Evolutionary conservation across 2,329 filamentous ascomycete species (phyloP).

Genomic region (Drechslerella stenobrocha): DNA sequence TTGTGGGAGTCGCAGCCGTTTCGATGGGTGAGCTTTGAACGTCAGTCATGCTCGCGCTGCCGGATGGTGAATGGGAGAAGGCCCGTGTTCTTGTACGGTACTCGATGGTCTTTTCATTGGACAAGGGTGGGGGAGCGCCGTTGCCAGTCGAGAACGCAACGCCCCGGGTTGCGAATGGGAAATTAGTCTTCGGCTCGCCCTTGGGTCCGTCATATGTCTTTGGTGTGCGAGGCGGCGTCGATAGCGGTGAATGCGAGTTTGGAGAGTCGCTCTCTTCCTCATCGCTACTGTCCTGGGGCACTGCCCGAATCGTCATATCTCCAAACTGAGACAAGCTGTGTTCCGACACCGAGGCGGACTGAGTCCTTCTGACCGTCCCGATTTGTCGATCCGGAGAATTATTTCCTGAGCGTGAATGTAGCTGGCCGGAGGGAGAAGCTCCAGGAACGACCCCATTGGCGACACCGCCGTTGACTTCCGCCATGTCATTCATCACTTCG

Average conservation of each 20-base stretch:
- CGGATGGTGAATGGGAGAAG: constrained; percentile 34
- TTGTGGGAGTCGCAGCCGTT: constrained; percentile 8
- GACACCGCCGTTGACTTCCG: constrained; percentile 23
- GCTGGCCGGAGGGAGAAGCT: constrained; percentile 11
- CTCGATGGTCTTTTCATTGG: constrained; percentile 32
- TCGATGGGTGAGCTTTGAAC: constrained; percentile 1
- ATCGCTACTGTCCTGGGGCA: constrained; percentile 18
- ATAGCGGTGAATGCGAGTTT: constrained; percentile 21
- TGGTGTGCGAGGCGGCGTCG: constrained; percentile 41
- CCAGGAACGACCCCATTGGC: constrained; percentile 17
- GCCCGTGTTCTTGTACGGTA: constrained; percentile 32
- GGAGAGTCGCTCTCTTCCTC: constrained; percentile 19
- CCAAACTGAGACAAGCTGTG: constrained; percentile 34
- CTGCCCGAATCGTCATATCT: constrained; percentile 38
- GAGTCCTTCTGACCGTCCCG: constrained; percentile 30
- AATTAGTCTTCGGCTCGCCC: constrained; percentile 14
- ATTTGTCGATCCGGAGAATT: constrained; percentile 33
- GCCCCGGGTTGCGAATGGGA: constrained; percentile 19
- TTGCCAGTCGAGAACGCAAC: constrained; percentile 16
- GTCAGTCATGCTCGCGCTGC: constrained; percentile 29
- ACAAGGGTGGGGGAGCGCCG: constrained; percentile 11
- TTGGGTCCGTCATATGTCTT: constrained; percentile 18
- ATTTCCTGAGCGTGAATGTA: constrained; percentile 17
- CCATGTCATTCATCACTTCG: constrained; percentile 28
- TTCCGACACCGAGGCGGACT: constrained; percentile 36